Conservation (phyloP, 257 asterid species). For the Cordia subcordata region DNA sequence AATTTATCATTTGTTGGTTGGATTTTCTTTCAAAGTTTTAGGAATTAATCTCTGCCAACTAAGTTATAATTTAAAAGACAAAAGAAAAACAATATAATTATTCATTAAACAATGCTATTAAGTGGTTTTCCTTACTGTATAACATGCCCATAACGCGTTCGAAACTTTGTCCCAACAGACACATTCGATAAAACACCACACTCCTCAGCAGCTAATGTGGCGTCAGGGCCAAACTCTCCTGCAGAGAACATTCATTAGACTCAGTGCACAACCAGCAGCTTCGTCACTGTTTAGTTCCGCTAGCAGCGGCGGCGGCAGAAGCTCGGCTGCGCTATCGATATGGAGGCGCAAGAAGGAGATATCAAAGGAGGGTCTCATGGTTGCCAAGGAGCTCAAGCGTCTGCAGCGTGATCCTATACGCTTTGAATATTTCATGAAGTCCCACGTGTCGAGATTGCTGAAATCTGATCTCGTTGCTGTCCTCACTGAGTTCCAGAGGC, state of each 20-base stretch:
- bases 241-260: not conserved
- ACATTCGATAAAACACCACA: not conserved
- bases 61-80: too few species aligned
- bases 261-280: not conserved
- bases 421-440: conserved; percentile 69
- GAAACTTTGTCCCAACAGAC: not conserved
- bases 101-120: too few species aligned
- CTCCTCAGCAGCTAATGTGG: not conserved
- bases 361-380: conserved; percentile 89
- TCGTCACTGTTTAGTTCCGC: not conserved
- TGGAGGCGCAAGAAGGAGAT: conserved; percentile 98
- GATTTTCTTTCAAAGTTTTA: too few species aligned
- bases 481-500: conserved; percentile 91
- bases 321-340: conserved; percentile 37
- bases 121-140: too few species aligned
- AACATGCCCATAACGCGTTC: not conserved
- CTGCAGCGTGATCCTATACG: conserved; percentile 55
- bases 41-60: too few species aligned
- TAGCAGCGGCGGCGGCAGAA: not conserved
- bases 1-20: too few species aligned
- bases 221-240: not conserved
- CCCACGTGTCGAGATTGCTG: conserved; percentile 76
- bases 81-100: too few species aligned
- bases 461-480: conserved; percentile 86
- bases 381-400: conserved; percentile 90